These are phyloP conservation scores for Pleurotus salmoneostramineus DNA, from an alignment of 768 basidiomycete genomes.

Conservation along the genomic window DNA sequence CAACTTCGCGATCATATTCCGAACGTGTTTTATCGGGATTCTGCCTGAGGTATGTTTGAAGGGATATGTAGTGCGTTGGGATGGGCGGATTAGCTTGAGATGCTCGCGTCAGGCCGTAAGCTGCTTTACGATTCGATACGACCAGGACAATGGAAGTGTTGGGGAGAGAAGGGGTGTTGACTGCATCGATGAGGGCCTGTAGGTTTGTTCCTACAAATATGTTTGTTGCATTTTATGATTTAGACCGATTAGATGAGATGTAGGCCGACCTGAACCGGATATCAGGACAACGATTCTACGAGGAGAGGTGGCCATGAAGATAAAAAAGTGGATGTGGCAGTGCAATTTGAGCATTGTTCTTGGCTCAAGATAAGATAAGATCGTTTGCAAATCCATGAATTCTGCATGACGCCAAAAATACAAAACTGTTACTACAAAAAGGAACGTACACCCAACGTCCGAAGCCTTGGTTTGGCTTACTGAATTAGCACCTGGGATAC, in stretches of 20 bases:
- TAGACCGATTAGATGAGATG: conserved; percentile 1
- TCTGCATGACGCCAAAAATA: too few relatives aligned
- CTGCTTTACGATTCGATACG: conserved; percentile 88
- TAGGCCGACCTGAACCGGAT: conserved; percentile 47
- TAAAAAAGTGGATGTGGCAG: too few relatives aligned
- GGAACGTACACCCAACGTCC: too few relatives aligned
- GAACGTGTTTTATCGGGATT: conserved; percentile 64
- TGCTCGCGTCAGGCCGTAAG: conserved; percentile 86
- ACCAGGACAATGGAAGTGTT: conserved; percentile 73
- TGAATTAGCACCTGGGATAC: too few relatives aligned
- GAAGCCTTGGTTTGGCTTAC: too few relatives aligned
- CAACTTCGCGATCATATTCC: conserved; percentile 86
- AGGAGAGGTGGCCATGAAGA: not conserved
- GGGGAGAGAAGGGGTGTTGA: conserved; percentile 69
- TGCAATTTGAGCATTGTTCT: too few relatives aligned
- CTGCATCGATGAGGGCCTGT: conserved; percentile 92
- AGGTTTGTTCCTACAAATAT: conserved; percentile 77
- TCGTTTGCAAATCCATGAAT: too few relatives aligned
- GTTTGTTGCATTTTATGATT: too few relatives aligned
- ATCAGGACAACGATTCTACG: conserved; percentile 42
- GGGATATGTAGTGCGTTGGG: conserved; percentile 75
- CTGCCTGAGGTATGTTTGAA: conserved; percentile 78
- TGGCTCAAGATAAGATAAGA: too few relatives aligned
- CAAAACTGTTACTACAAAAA: too few relatives aligned
- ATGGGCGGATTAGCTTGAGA: conserved; percentile 67